phyloP scores from a whole-genome alignment of 2,329 filamentous ascomycete species.

The Hypoxylon sp. region DNA sequence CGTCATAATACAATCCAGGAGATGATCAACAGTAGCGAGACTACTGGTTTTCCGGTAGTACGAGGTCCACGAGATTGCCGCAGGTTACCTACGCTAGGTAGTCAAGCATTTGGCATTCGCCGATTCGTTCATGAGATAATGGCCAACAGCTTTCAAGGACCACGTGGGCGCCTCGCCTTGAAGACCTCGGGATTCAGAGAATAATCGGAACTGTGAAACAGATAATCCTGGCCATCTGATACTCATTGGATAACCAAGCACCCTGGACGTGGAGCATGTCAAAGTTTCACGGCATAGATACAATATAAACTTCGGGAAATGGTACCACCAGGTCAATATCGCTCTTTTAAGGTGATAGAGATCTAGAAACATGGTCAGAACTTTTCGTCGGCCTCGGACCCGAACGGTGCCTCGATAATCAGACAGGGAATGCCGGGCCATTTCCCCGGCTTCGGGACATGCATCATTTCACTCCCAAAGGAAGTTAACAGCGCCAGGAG shows the following conservation, averaged over 20 bases:
- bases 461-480: neutral
- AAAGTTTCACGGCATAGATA: slow-evolving; percentile 19
- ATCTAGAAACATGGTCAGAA: neutral
- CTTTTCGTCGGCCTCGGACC: slow-evolving; percentile 7
- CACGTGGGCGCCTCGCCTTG: slow-evolving; percentile 1
- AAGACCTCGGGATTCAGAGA: neutral
- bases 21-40: slow-evolving; percentile 1
- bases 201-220: slow-evolving; percentile 12
- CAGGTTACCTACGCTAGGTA: no score
- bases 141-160: slow-evolving; percentile 4
- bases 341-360: slow-evolving; percentile 30
- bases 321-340: slow-evolving; percentile 7
- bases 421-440: slow-evolving; percentile 1
- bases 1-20: neutral
- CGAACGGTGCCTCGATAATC: slow-evolving; percentile 11
- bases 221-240: slow-evolving; percentile 5
- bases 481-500: neutral
- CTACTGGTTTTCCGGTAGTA: slow-evolving; percentile 16
- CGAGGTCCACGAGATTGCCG: neutral
- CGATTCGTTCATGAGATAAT: neutral
- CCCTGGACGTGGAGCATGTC: slow-evolving; percentile 24
- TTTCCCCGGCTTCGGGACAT: neutral
- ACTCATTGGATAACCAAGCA: slow-evolving; percentile 5
- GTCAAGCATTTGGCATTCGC: neutral
- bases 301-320: slow-evolving; percentile 32